A percentile compares a stretch with the other conserved stretches of the same genome.
Conservation (phyloP, 306 rosid genomes). For the Quercus berberidifolia region DNA sequence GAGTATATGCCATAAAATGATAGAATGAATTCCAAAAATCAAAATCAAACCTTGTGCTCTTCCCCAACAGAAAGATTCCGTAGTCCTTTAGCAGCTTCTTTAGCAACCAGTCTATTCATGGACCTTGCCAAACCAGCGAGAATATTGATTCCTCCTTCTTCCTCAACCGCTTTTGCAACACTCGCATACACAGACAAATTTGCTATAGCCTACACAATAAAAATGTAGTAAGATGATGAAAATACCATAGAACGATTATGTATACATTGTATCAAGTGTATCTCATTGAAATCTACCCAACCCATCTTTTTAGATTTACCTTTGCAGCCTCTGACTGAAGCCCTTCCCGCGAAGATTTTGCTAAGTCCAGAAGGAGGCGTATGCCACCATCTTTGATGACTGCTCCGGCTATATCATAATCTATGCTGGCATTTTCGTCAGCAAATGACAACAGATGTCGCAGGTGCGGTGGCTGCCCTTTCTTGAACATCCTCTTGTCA, state of each 20-base stretch:
- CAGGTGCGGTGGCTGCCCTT: slow-evolving; percentile 99
- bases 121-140: slow-evolving; percentile 99
- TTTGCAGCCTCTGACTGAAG: slow-evolving; percentile 99
- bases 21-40: slow-evolving; percentile 14
- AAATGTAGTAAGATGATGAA: neutral
- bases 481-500: slow-evolving; percentile 98
- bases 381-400: slow-evolving; percentile 97
- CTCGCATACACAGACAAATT: slow-evolving; percentile 93
- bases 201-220: slow-evolving; percentile 77
- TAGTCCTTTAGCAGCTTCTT: slow-evolving; percentile 99
- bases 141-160: slow-evolving; percentile 93
- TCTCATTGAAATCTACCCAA: slow-evolving; percentile 12
- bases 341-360: slow-evolving; percentile 98
- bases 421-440: slow-evolving; percentile 95
- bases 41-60: slow-evolving; percentile 78
- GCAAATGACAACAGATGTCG: slow-evolving; percentile 96
- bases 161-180: slow-evolving; percentile 99
- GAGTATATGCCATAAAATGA: slow-evolving; percentile 12
- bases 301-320: slow-evolving; percentile 37
- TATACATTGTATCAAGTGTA: slow-evolving; percentile 3
- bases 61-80: slow-evolving; percentile 99
- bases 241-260: neutral
- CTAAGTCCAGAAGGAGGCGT: slow-evolving; percentile 82
- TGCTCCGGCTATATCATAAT: slow-evolving; percentile 61
- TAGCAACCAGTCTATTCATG: slow-evolving; percentile 92